These are phyloP conservation scores for Mercurialis annua DNA, from an alignment of 345 rosid genomes.

Conservation along the genomic window DNA sequence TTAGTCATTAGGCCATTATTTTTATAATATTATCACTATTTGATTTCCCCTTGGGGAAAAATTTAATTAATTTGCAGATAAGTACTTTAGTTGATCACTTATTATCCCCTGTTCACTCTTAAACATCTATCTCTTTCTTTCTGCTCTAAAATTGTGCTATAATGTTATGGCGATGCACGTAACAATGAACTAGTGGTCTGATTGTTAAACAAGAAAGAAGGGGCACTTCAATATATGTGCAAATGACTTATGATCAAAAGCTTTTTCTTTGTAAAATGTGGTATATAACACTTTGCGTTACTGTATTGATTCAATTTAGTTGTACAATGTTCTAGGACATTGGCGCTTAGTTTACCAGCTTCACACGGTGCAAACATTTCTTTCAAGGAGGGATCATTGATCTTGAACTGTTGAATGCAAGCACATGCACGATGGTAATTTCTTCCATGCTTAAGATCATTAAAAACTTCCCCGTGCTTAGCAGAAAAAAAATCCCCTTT, in stretches of 20 bases:
- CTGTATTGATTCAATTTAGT: conserved; percentile 8
- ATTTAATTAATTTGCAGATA: no score
- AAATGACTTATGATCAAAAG: background rate
- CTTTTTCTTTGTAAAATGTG: background rate
- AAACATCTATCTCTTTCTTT: no score
- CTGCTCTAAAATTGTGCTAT: no score
- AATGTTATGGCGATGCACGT: background rate
- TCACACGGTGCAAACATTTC: conserved; percentile 14
- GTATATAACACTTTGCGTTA: background rate
- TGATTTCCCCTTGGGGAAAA: no score
- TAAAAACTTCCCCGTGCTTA: conserved; percentile 9
- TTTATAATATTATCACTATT: no score
- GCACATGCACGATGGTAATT: conserved; percentile 22
- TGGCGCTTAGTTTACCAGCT: conserved; percentile 13
- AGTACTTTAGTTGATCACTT: no score
- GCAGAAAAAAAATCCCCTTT: background rate
- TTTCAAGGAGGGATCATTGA: conserved; percentile 17
- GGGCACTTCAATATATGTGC: background rate
- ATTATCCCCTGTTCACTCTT: no score
- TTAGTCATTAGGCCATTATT: no score
- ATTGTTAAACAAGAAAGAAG: background rate
- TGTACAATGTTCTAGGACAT: background rate
- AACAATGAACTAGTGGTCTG: background rate
- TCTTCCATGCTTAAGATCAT: conserved; percentile 8
- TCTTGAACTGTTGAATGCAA: conserved; percentile 19